Conservation (phyloP, 441 rosid genomes). For the Pelargonium australe region DNA sequence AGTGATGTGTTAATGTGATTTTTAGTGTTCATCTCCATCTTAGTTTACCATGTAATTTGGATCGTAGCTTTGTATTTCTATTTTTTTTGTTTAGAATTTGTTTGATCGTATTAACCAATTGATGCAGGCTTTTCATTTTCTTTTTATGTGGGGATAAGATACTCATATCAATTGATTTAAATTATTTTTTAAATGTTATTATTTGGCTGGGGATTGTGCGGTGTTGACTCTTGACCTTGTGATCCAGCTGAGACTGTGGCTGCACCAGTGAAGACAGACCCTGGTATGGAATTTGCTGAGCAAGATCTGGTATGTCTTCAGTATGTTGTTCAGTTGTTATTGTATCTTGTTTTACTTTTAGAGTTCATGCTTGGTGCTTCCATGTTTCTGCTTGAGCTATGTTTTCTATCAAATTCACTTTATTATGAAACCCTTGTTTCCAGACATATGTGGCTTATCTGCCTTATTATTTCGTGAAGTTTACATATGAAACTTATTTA, state of each 20-base stretch:
- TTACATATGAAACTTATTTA: not conserved
- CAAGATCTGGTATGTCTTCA: constrained; percentile 23
- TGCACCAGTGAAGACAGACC: constrained; percentile 23
- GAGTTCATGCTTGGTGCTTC: not conserved
- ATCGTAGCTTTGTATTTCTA: not conserved
- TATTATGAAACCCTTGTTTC: not conserved
- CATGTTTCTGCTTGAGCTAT: not conserved
- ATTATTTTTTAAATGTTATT: not conserved
- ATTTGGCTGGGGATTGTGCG: not conserved
- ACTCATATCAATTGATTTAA: not conserved
- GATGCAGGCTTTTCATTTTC: not conserved
- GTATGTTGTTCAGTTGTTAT: not conserved
- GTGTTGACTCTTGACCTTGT: constrained; percentile 13
- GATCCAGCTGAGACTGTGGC: constrained; percentile 26
- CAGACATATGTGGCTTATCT: not conserved
- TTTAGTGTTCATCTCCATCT: not conserved
- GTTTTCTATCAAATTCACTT: not conserved
- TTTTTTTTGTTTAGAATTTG: too few species aligned
- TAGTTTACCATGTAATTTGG: not conserved
- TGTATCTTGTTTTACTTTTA: not conserved
- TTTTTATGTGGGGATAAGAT: not conserved
- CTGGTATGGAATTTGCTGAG: constrained; percentile 22
- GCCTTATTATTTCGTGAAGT: not conserved
- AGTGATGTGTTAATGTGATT: not conserved
- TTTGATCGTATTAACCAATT: not conserved